Percentiles rank a stretch among this genome's conserved stretches.
phyloP scores from a whole-genome alignment of 2,329 filamentous ascomycete genomes.

The Stemphylium lycopersici region DNA sequence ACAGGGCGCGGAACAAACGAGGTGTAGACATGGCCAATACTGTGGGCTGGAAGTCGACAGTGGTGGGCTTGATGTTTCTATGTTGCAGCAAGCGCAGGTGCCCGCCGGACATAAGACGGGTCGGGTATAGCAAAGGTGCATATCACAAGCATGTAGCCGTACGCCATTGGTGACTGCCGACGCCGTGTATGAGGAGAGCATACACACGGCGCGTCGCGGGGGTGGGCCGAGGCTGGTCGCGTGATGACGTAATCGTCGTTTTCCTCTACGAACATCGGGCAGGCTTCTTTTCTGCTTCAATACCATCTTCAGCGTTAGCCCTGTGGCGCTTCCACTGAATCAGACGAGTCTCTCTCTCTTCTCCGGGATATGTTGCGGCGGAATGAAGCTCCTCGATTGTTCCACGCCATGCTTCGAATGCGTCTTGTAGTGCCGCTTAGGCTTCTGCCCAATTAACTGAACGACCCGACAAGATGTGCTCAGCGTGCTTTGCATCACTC shows the following conservation, averaged over 20 bases:
- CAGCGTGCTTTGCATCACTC: too few species aligned
- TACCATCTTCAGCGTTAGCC: too few species aligned
- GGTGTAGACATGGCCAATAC: conserved; percentile 17
- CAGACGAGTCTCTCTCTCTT: too few species aligned
- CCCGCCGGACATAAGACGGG: conserved; percentile 3
- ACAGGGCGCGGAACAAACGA: not conserved
- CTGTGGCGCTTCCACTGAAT: too few species aligned
- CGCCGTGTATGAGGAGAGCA: not conserved
- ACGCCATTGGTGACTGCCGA: conserved; percentile 2
- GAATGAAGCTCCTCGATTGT: too few species aligned
- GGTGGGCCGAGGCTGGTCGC: not conserved
- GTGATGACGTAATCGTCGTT: not conserved
- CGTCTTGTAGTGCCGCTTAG: too few species aligned
- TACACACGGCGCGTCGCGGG: not conserved
- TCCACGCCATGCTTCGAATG: too few species aligned
- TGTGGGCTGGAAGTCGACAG: not conserved
- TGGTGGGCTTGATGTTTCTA: not conserved
- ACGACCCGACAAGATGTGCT: too few species aligned
- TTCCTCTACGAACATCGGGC: too few species aligned
- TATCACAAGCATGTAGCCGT: not conserved
- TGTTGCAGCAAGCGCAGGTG: not conserved
- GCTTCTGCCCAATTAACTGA: too few species aligned
- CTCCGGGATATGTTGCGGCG: too few species aligned
- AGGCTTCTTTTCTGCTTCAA: too few species aligned
- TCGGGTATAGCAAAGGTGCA: not conserved